Base-by-base conservation (phyloP, 345 rosid species). In the Ceriops tagal region DNA sequence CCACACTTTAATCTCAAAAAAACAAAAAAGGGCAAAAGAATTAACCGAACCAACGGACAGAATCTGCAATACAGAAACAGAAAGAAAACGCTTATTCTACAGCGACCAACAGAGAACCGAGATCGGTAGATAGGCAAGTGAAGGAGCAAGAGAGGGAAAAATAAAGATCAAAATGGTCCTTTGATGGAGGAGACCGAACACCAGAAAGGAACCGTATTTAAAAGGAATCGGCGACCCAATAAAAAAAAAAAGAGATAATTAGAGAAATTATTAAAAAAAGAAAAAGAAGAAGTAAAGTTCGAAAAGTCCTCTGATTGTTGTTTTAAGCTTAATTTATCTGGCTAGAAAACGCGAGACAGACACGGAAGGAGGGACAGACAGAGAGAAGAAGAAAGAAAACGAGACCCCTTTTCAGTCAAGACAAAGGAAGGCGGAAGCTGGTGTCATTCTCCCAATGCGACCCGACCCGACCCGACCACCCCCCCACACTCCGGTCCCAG, bases 311-410 rank as follows among this genome's bases (percentile, higher is more conserved):
- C 51, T 20, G 61, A 5, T 55, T 32, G 8, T 53, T 7, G n/a
- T 52, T 34, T 53, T 27, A 18, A 10, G 58, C 8, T 3, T 35
- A 24, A 18, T 28, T 5, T 58, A 13, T 13, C 13, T 34, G 19
- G 64, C 49, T 53, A 46, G 58, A 46, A 57, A 68, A 72, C 70
- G 73, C 73, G 73, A 72, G 59, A 0, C 13, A 28, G 62, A 72
- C 80, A 77, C 76, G 70, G 73, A 49, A 51, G 73, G 28, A 56
- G 28, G 24, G 18, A 13, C 49, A 26, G 52, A 69, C 70, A 53
- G 67, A 32, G 20, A 67, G 64, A 16, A 28, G 8, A 35, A 11
- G 13, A 15, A 26, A 10, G 9, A 49, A 8, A 28, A n/a, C 47
- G 18, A 18, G 28, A 27, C 49, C 5, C 6, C 7, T 52, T 51